Base-by-base conservation (phyloP, 768 basidiomycete species). In the Clitopilus passeckerianus region DNA sequence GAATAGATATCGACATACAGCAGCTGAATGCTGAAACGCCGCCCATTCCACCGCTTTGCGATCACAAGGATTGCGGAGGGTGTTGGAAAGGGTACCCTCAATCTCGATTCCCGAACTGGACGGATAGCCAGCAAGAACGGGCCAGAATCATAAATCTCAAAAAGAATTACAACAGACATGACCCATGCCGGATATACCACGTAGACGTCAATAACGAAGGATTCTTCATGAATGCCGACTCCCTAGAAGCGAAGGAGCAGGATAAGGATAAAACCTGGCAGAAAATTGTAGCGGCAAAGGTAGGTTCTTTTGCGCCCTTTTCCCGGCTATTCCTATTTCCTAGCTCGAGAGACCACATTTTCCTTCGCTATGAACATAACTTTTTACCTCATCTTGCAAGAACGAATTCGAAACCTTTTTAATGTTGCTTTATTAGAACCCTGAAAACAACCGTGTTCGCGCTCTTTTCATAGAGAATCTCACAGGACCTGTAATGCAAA, bases 31-130 rank as follows among this genome's bases (percentile, higher is more conserved):
- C 78, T 20, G 67, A 64, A 12, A 69, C 58, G 22, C 65, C 69
- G 18, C 53, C 77, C 2, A 71, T 77, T 9, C 76, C 77, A 0
- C 61, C 63, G 7, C 65, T 66, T 20, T 80, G 78, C 60, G 67
- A 73, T 53, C 79, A 78, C 55, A 60, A 57, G 15, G 56, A 59
- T 34, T 80, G 79, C 59, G 59, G 67, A 16, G 70, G 69, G 9
- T 80, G 78, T 60, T 80, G 76, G 75, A 70, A 43, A 56, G 68
- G 67, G 0, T 81, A 80, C 59, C 79, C 79, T 5, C 75, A 79
- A 53, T 78, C 78, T 6, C 69, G 69, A 34, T 86, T 82, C 61
- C 83, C 81, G 15, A 86, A 84, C 59, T 85, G 85, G 85, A 84
- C 82, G 0, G 61, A 66, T 8, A 65, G 65, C 12, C 84, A 85